A percentile compares a stretch with the other conserved stretches of the same genome.
Conservation (phyloP, 148 eudicot species). For the Dianthus caryophyllus region DNA sequence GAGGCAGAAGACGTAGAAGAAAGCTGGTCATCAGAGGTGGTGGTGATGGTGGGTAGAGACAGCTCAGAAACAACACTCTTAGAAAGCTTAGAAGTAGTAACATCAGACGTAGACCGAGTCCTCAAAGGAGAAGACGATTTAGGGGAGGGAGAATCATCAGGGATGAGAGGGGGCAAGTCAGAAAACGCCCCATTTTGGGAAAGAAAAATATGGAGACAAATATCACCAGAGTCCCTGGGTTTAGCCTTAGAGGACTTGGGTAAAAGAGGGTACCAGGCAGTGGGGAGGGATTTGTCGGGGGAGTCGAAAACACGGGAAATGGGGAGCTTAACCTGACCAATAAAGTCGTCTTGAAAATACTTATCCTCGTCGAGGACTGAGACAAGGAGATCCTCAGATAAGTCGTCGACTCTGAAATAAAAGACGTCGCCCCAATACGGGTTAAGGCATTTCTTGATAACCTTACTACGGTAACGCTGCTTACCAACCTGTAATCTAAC, state of each 20-base stretch:
- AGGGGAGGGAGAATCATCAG: conserved; percentile 33
- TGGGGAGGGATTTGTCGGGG: conserved; percentile 65
- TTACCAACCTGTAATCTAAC: conserved; percentile 75
- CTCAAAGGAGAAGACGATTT: conserved; percentile 35
- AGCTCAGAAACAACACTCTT: conserved; percentile 34
- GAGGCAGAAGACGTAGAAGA: conserved; percentile 29
- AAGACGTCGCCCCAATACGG: conserved; percentile 94
- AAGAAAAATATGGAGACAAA: conserved; percentile 77
- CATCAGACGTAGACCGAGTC: conserved; percentile 25
- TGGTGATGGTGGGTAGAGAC: too few species aligned
- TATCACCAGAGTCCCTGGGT: conserved; percentile 76
- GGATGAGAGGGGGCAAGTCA: conserved; percentile 32
- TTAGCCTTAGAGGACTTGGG: conserved; percentile 74
- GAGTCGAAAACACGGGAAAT: conserved; percentile 77
- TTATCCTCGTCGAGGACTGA: conserved; percentile 89
- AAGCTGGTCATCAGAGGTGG: conserved; percentile 35
- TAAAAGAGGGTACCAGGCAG: conserved; percentile 72
- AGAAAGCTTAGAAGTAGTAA: conserved; percentile 43
- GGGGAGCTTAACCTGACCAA: conserved; percentile 68
- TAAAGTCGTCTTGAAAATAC: conserved; percentile 76
- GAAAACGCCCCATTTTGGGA: conserved; percentile 46
- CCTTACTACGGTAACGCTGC: conserved; percentile 65
- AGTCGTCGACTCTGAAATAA: conserved; percentile 72
- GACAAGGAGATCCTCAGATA: conserved; percentile 67
- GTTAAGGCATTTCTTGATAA: conserved; percentile 73